phyloP scores from a whole-genome alignment of 768 basidiomycete genomes.

The Russula foetens region DNA sequence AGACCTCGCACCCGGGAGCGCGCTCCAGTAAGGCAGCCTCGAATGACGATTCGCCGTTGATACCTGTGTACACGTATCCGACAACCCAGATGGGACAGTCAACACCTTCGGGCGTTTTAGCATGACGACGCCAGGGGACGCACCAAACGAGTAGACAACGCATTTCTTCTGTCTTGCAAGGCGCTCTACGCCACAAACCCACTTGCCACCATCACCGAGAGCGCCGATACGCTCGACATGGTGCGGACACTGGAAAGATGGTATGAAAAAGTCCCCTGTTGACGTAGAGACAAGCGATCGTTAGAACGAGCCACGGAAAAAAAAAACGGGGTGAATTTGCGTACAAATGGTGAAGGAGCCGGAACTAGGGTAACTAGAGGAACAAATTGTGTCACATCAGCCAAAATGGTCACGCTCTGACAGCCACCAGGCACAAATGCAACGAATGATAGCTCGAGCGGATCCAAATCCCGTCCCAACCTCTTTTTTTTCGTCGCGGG shows the following conservation, averaged over 20 bases:
- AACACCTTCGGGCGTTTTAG: background rate
- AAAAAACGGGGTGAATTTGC: background rate
- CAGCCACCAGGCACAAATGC: background rate
- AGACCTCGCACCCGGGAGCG: constrained; percentile 32
- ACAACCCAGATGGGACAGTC: background rate
- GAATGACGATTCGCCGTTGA: constrained; percentile 46
- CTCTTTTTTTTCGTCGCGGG: background rate
- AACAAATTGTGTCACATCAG: background rate
- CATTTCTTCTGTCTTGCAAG: constrained; percentile 38
- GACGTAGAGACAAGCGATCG: too few relatives aligned
- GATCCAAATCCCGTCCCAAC: background rate
- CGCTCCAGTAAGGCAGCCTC: constrained; percentile 42
- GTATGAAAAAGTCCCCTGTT: constrained; percentile 45
- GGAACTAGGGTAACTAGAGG: background rate
- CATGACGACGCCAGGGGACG: background rate
- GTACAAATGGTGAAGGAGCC: constrained; percentile 4
- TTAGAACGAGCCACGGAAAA: background rate
- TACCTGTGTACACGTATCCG: constrained; percentile 24
- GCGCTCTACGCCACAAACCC: constrained; percentile 44
- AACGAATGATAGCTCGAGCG: background rate
- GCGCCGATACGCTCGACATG: constrained; percentile 40
- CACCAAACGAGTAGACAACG: constrained; percentile 44
- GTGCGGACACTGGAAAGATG: constrained; percentile 43
- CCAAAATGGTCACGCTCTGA: background rate
- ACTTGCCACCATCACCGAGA: constrained; percentile 49